Evolutionary conservation across 345 rosid species (phyloP), one percentile per base, ranked within the genome.

Genomic region (Hibiscus syriacus): DNA sequence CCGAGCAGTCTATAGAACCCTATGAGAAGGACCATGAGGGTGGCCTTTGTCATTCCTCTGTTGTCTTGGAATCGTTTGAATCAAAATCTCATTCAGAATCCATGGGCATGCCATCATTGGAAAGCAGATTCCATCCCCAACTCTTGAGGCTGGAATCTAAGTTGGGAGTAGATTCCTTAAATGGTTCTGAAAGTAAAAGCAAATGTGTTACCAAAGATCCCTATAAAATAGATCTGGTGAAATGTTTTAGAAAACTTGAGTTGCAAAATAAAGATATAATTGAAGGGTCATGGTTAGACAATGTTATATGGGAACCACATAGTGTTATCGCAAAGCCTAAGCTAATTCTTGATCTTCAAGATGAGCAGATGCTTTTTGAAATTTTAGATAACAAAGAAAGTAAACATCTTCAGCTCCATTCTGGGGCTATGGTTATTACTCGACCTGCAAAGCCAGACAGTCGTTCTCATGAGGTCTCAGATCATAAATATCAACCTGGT

Each of bases 311-410:
- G 98, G 99, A 89, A 25, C 79, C 92, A 19, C 68, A 77, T 55
- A 74, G 76, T 55, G 61, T 72, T 61, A 69, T 72, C 30, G 52
- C 77, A 25, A 89, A 85, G 70, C 87, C 95, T 49, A 89, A 86
- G 87, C 81, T 94, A 55, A 87, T 94, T 76, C 83, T 85, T 70
- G 96, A 94, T 81, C 96, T 94, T 76, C 96, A 85, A 74, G 99
- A 94, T 78, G 85, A 87, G 80, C 92, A 87, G 71, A 94, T 94
- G 98, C 88, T 89, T 73, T 91, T 91, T 78, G 92, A 94, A 82
- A 81, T 91, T 77, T 67, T 82, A 57, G 92, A 91, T 87, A 75
- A 77, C 55, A 79, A 80, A 83, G 91, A 91, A 70, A 76, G 76
- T 62, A 77, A 82, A 68, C 73, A 84, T 78, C 87, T 88, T 67